Conservation (phyloP, 495 filamentous ascomycete species). For the Hypoxylon crocopeplum region DNA sequence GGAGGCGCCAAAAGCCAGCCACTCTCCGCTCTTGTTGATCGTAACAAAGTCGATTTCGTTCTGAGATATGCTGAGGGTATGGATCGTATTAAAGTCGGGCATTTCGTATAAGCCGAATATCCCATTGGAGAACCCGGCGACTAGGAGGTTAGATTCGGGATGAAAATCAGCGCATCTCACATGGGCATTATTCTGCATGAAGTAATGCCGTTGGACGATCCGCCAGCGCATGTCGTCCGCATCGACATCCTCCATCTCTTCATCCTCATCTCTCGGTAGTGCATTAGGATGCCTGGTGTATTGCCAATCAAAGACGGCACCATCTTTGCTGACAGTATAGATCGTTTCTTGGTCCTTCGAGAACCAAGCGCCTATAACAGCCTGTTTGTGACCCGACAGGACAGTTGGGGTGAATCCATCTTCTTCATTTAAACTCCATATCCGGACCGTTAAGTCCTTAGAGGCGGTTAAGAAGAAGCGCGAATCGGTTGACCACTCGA, state of each 20-base stretch:
- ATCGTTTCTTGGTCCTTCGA: slow-evolving; percentile 84
- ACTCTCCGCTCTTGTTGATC: slow-evolving; percentile 92
- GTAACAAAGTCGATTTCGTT: slow-evolving; percentile 94
- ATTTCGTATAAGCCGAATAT: slow-evolving; percentile 93
- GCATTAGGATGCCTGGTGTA: slow-evolving; percentile 63
- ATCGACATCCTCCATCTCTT: slow-evolving; percentile 64
- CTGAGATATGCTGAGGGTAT: slow-evolving; percentile 89
- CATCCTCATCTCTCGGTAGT: slow-evolving; percentile 59
- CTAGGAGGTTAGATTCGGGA: slow-evolving; percentile 81
- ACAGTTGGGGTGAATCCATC: slow-evolving; percentile 89
- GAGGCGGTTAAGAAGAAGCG: slow-evolving; percentile 90
- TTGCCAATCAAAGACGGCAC: slow-evolving; percentile 68
- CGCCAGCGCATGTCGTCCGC: slow-evolving; percentile 76
- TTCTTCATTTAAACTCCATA: slow-evolving; percentile 91
- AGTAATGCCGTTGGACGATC: slow-evolving; percentile 86
- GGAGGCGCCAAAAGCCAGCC: slow-evolving; percentile 97
- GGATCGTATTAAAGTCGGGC: slow-evolving; percentile 95
- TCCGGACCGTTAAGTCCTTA: slow-evolving; percentile 88
- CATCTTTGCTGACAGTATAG: slow-evolving; percentile 65
- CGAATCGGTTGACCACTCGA: slow-evolving; percentile 95
- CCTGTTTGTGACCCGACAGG: slow-evolving; percentile 86
- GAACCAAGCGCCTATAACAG: slow-evolving; percentile 88
- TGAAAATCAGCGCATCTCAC: slow-evolving; percentile 90
- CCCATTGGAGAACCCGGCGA: slow-evolving; percentile 93
- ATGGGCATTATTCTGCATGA: slow-evolving; percentile 87